These are phyloP conservation scores for Physocladia obscura DNA, from an alignment of 192 early-diverging fungal genomes.

Conservation along the genomic window DNA sequence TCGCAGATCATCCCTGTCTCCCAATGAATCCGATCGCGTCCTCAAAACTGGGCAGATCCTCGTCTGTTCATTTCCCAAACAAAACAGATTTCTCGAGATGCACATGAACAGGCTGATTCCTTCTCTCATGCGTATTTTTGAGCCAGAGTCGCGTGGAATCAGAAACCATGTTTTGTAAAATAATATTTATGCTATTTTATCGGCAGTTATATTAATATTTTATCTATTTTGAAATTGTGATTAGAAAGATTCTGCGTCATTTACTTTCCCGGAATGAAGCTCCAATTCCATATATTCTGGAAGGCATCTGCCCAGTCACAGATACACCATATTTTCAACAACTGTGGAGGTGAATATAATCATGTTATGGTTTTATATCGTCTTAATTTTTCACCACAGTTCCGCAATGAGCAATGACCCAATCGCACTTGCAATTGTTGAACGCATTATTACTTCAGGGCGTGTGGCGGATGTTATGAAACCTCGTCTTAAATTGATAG, in stretches of 20 bases:
- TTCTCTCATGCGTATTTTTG: constrained; percentile 20
- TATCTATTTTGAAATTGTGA: not conserved
- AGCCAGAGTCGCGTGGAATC: not conserved
- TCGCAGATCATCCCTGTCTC: not conserved
- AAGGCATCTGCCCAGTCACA: not conserved
- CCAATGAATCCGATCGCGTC: not conserved
- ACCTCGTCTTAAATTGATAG: not conserved
- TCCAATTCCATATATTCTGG: not conserved
- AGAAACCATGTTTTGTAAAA: not conserved
- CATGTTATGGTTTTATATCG: not conserved
- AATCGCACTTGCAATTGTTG: constrained; percentile 1
- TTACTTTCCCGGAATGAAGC: not conserved
- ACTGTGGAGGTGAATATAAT: not conserved
- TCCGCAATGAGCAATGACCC: not conserved
- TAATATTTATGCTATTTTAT: not conserved
- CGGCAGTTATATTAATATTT: not conserved
- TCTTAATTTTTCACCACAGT: not conserved
- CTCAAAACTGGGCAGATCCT: constrained; percentile 16
- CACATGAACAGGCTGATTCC: constrained; percentile 1
- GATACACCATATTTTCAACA: constrained; percentile 2
- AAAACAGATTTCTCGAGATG: not conserved
- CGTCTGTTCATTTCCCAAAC: not conserved
- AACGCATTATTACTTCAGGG: not conserved
- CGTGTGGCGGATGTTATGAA: not conserved
- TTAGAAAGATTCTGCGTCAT: not conserved